These are phyloP conservation scores for Ophidiomyces ophidiicola DNA, from an alignment of 2,329 filamentous ascomycete genomes.

Conservation along the genomic window DNA sequence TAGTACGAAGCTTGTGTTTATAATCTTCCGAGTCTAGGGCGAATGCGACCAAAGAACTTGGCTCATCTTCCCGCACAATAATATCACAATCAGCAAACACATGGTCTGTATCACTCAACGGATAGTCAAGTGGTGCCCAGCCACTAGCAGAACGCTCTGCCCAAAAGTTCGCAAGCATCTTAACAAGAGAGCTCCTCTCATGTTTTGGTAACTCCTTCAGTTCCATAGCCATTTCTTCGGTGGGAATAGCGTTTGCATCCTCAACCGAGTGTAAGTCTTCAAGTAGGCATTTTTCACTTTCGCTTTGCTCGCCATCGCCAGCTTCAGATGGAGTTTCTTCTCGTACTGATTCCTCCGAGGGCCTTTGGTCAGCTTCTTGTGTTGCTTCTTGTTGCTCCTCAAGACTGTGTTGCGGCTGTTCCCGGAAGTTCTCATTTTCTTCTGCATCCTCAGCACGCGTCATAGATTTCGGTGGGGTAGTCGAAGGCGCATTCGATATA, in stretches of 20 bases:
- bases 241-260: constrained; percentile 38
- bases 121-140: constrained; percentile 87
- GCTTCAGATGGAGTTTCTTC: constrained; percentile 48
- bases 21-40: constrained; percentile 83
- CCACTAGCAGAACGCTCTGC: constrained; percentile 92
- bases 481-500: constrained; percentile 6
- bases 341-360: constrained; percentile 9
- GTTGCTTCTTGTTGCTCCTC: constrained; percentile 18
- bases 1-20: constrained; percentile 54
- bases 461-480: constrained; percentile 12
- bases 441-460: constrained; percentile 19
- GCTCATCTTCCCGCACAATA: constrained; percentile 93
- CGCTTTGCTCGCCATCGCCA: constrained; percentile 53
- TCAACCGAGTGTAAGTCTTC: constrained; percentile 44
- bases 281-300: constrained; percentile 55
- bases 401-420: neutral
- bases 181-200: constrained; percentile 85
- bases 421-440: constrained; percentile 21
- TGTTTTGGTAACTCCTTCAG: constrained; percentile 74
- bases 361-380: constrained; percentile 21
- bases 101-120: constrained; percentile 74
- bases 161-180: constrained; percentile 95
- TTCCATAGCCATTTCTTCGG: constrained; percentile 45
- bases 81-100: constrained; percentile 96
- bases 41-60: constrained; percentile 89